Evolutionary conservation across 75 land plant genomes (phyloP).

Genomic region (Picea glauca): DNA sequence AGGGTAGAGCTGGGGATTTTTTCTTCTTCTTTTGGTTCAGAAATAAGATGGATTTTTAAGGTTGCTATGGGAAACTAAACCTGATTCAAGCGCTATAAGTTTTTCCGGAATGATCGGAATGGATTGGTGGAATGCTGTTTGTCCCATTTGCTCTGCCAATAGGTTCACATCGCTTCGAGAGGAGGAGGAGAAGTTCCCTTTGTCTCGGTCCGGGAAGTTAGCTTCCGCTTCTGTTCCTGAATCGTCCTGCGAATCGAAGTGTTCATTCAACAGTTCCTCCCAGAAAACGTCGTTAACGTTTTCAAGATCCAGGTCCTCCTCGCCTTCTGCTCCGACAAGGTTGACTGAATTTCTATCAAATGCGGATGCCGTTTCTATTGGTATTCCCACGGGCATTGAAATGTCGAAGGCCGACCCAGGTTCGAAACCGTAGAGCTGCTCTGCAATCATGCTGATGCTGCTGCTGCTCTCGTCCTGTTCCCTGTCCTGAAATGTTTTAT

Average conservation of each 20-base stretch:
- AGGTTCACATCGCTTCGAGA: too few species aligned
- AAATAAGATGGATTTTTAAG: too few species aligned
- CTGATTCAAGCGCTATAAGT: too few species aligned
- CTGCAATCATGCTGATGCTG: constrained; percentile 21
- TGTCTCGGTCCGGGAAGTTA: background rate
- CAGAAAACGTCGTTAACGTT: constrained; percentile 43
- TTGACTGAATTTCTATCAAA: background rate
- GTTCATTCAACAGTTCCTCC: constrained; percentile 51
- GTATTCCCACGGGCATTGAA: background rate
- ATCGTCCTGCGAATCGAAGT: constrained; percentile 16
- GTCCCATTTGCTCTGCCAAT: too few species aligned
- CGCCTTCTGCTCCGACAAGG: background rate
- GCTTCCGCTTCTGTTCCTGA: background rate
- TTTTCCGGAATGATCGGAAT: too few species aligned
- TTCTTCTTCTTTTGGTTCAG: too few species aligned
- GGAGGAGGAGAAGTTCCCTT: too few species aligned
- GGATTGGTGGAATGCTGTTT: too few species aligned
- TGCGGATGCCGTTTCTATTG: background rate
- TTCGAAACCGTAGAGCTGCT: constrained; percentile 1
- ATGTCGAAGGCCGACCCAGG: background rate
- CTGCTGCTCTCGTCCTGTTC: constrained; percentile 4
- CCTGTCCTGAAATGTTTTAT: background rate
- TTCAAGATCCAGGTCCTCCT: constrained; percentile 14
- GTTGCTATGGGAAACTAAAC: too few species aligned
- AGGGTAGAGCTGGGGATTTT: too few species aligned